These are phyloP conservation scores for Amborella trichopoda DNA, from an alignment of 164 flowering plant species.

Conservation along the genomic window DNA sequence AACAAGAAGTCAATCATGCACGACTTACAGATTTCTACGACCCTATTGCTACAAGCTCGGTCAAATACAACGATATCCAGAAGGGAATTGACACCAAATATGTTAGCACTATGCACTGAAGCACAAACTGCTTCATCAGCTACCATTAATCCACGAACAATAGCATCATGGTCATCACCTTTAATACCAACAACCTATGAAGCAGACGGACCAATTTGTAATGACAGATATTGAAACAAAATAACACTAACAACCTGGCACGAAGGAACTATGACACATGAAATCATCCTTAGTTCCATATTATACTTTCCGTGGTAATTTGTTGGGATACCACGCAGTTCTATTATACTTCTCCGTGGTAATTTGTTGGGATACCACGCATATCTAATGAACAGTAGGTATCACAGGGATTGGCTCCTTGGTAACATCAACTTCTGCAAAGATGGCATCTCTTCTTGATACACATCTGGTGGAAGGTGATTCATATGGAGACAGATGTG, in stretches of 20 bases:
- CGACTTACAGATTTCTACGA: constrained; percentile 76
- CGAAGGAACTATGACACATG: too few relatives aligned
- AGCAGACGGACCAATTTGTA: background rate
- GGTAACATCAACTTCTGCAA: constrained; percentile 98
- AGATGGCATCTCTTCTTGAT: constrained; percentile 99
- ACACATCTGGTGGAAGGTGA: constrained; percentile 99
- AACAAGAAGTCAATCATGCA: constrained; percentile 31
- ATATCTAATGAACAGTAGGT: constrained; percentile 97
- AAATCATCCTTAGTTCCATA: too few relatives aligned
- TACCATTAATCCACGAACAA: constrained; percentile 91
- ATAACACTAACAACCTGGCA: too few relatives aligned
- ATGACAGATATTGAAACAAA: too few relatives aligned
- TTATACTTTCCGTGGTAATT: constrained; percentile 87
- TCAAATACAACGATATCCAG: constrained; percentile 99
- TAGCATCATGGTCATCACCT: constrained; percentile 78
- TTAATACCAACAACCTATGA: constrained; percentile 62
- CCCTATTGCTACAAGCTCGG: constrained; percentile 95
- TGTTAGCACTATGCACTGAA: constrained; percentile 97
- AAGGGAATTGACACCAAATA: constrained; percentile 98
- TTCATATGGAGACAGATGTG: constrained; percentile 87
- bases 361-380: too few relatives aligned
- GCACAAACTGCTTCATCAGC: constrained; percentile 99
- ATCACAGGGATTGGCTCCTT: constrained; percentile 97
- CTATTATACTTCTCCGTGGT: too few relatives aligned
- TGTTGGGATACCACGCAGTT: constrained; percentile 98